Percentiles rank a stretch among this genome's conserved stretches.
Conservation (phyloP, 83 land plant species). For the Picea mariana region DNA sequence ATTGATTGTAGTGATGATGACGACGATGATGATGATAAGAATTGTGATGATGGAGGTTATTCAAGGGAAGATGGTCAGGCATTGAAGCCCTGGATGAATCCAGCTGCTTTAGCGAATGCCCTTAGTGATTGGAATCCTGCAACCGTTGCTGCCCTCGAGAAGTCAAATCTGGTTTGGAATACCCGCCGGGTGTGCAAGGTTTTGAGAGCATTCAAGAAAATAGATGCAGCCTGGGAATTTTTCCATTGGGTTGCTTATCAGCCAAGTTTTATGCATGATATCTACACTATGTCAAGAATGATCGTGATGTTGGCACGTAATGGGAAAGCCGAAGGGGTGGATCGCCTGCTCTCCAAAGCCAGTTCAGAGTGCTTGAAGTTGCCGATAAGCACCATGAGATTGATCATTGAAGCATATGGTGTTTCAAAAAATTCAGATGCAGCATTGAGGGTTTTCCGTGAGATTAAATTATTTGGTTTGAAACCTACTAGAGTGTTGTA, state of each 20-base stretch:
- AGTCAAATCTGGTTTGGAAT: conserved; percentile 57
- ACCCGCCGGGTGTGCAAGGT: conserved; percentile 61
- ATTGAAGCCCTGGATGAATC: conserved; percentile 78
- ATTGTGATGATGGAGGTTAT: neutral
- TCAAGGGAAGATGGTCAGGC: conserved; percentile 9
- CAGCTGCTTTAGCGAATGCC: conserved; percentile 60
- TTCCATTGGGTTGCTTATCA: conserved; percentile 72
- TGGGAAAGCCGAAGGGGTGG: conserved; percentile 53
- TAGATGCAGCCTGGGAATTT: conserved; percentile 68
- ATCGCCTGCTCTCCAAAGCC: conserved; percentile 44
- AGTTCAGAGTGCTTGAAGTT: conserved; percentile 44
- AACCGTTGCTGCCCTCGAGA: conserved; percentile 42
- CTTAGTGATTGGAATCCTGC: conserved; percentile 41
- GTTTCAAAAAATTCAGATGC: conserved; percentile 57
- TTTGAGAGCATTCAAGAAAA: conserved; percentile 43
- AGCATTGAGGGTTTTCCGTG: conserved; percentile 44
- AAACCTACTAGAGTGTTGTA: conserved; percentile 32
- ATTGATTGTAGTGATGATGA: conserved; percentile 26
- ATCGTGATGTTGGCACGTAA: conserved; percentile 46
- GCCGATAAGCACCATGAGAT: conserved; percentile 45
- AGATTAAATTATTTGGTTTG: conserved; percentile 19
- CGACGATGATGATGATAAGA: conserved; percentile 19
- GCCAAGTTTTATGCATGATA: conserved; percentile 64
- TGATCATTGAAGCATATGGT: conserved; percentile 64
- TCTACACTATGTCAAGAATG: conserved; percentile 56